Percentiles rank a stretch among this genome's conserved stretches.
These are phyloP conservation scores for Penicillium sp. DNA, from an alignment of 2,329 filamentous ascomycete genomes.

Conservation along the genomic window DNA sequence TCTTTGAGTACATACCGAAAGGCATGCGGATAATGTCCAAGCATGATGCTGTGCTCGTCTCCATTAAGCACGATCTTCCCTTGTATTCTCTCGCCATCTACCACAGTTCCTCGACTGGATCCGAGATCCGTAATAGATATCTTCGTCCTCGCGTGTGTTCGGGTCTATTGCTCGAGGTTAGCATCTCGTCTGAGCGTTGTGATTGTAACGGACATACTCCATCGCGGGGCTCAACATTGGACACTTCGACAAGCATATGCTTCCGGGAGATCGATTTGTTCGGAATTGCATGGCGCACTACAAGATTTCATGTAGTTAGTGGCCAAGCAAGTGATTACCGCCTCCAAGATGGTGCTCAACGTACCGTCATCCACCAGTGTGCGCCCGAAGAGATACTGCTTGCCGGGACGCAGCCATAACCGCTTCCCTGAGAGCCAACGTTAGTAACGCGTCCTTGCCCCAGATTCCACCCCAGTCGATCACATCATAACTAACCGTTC, in stretches of 20 bases:
- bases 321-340: neutral
- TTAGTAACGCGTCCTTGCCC: slow-evolving; percentile 27
- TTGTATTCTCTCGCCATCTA: slow-evolving; percentile 74
- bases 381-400: slow-evolving; percentile 82
- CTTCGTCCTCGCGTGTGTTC: slow-evolving; percentile 66
- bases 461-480: no score
- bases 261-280: slow-evolving; percentile 86
- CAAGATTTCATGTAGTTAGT: slow-evolving; percentile 2
- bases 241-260: slow-evolving; percentile 79
- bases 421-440: slow-evolving; percentile 60
- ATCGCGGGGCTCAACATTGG: slow-evolving; percentile 65
- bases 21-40: slow-evolving; percentile 70
- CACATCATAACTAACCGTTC: slow-evolving; percentile 38
- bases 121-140: slow-evolving; percentile 75
- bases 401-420: slow-evolving; percentile 84
- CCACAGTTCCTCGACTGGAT: slow-evolving; percentile 81
- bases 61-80: slow-evolving; percentile 62
- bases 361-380: slow-evolving; percentile 66
- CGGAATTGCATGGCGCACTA: slow-evolving; percentile 71
- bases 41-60: slow-evolving; percentile 65
- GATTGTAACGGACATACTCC: slow-evolving; percentile 56
- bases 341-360: slow-evolving; percentile 9
- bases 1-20: slow-evolving; percentile 38
- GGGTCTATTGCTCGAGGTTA: slow-evolving; percentile 52
- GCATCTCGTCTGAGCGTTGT: slow-evolving; percentile 2